phyloP scores from a whole-genome alignment of 331 rosid genomes.

The Pyrus hybrid region DNA sequence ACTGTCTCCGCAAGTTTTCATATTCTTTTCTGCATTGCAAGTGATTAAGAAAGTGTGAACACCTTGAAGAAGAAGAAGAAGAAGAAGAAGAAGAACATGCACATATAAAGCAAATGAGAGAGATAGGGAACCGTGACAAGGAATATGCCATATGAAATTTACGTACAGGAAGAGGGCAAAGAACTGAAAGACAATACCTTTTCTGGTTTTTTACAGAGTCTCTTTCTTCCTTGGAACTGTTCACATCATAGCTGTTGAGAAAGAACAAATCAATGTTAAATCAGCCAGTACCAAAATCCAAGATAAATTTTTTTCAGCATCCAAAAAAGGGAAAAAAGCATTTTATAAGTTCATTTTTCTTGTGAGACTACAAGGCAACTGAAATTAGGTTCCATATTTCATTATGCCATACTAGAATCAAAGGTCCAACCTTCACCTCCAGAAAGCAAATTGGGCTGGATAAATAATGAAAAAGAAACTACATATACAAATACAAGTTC shows the following conservation, averaged over 20 bases:
- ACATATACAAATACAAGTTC: neutral
- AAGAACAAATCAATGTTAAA: constrained; percentile 22
- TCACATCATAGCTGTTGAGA: constrained; percentile 64
- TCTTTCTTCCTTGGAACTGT: constrained; percentile 70
- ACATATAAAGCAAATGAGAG: neutral
- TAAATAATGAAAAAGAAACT: neutral
- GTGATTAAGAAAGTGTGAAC: neutral
- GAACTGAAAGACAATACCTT: constrained; percentile 35
- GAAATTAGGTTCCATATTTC: neutral
- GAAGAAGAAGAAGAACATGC: neutral
- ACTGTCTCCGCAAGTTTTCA: constrained; percentile 63
- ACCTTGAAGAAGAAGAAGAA: neutral
- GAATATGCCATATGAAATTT: neutral
- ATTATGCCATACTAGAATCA: neutral
- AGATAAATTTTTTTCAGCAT: neutral
- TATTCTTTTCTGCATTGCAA: constrained; percentile 56
- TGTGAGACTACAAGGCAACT: neutral
- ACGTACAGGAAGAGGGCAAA: neutral
- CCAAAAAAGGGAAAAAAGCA: neutral
- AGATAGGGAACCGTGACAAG: neutral
- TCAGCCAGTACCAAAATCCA: neutral
- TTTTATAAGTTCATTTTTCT: neutral
- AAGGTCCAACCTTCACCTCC: neutral
- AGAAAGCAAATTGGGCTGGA: neutral
- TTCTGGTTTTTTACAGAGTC: constrained; percentile 42